phyloP scores from a whole-genome alignment of 257 asterid genomes.

The Gentiana macrophylla region DNA sequence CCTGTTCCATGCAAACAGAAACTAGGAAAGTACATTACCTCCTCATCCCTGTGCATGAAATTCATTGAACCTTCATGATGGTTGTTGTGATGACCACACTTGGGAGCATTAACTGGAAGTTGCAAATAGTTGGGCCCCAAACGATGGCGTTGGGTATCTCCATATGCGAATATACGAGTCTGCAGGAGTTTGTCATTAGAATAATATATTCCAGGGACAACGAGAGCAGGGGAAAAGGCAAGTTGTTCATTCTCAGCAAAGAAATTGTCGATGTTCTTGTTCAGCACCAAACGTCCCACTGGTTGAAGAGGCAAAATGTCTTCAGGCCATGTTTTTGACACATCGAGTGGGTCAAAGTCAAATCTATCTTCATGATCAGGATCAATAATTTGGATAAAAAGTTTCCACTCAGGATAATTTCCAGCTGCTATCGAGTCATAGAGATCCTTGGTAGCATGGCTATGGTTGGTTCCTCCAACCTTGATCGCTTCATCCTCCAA shows the following conservation, averaged over 20 bases:
- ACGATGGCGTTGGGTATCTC: conserved; percentile 31
- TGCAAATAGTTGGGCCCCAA: conserved; percentile 33
- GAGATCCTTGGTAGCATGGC: conserved; percentile 34
- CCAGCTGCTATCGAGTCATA: conserved; percentile 33
- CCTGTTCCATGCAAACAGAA: neutral
- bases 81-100: conserved; percentile 27
- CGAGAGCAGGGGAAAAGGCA: conserved; percentile 27
- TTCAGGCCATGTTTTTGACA: conserved; percentile 33
- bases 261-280: conserved; percentile 30
- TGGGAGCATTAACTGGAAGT: conserved; percentile 33
- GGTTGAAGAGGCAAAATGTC: conserved; percentile 33
- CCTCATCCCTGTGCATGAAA: conserved; percentile 34
- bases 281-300: conserved; percentile 27
- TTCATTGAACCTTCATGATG: conserved; percentile 31
- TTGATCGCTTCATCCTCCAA: conserved; percentile 24
- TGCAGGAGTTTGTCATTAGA: conserved; percentile 28
- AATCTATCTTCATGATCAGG: conserved; percentile 19
- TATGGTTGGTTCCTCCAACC: conserved; percentile 28
- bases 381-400: conserved; percentile 26
- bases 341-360: conserved; percentile 34
- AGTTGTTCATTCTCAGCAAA: conserved; percentile 31
- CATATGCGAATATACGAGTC: conserved; percentile 26
- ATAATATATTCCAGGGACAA: conserved; percentile 27
- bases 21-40: conserved; percentile 9
- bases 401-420: conserved; percentile 33